Percentiles rank a stretch among this genome's conserved stretches.
Evolutionary conservation across 2,329 filamentous ascomycete genomes (phyloP).

Genomic region (Kalaharituber pfeilii): DNA sequence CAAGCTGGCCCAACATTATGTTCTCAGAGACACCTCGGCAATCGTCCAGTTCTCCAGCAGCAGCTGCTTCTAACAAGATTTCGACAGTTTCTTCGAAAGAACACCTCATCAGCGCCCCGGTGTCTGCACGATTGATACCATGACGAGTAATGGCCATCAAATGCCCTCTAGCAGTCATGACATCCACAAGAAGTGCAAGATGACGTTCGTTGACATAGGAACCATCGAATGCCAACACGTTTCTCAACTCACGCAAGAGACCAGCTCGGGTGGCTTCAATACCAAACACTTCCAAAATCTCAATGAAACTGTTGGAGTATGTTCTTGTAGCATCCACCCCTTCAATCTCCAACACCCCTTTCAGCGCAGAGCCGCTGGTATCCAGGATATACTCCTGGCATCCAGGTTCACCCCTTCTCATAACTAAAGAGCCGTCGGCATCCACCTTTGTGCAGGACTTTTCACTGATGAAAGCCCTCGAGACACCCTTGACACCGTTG

Average conservation of each 20-base stretch:
- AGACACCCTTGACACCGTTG: slow-evolving; percentile 74
- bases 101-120: slow-evolving; percentile 95
- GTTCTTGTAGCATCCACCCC: slow-evolving; percentile 76
- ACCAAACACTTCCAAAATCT: slow-evolving; percentile 85
- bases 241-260: slow-evolving; percentile 71
- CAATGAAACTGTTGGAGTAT: slow-evolving; percentile 89
- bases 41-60: slow-evolving; percentile 87
- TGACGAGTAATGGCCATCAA: slow-evolving; percentile 95
- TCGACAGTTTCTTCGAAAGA: slow-evolving; percentile 99
- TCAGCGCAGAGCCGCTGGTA: slow-evolving; percentile 76
- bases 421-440: slow-evolving; percentile 53
- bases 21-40: slow-evolving; percentile 98
- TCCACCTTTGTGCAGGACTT: slow-evolving; percentile 51
- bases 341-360: slow-evolving; percentile 65
- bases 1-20: slow-evolving; percentile 92
- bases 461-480: slow-evolving; percentile 82
- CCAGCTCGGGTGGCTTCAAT: slow-evolving; percentile 86
- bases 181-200: slow-evolving; percentile 82
- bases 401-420: slow-evolving; percentile 51
- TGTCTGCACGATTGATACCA: slow-evolving; percentile 95
- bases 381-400: slow-evolving; percentile 94
- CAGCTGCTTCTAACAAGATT: slow-evolving; percentile 88
- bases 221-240: slow-evolving; percentile 93
- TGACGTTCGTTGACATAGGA: slow-evolving; percentile 99
- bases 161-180: slow-evolving; percentile 90